Base-by-base conservation (phyloP, 2,329 filamentous ascomycete species). In the Talaromyces marneffei region DNA sequence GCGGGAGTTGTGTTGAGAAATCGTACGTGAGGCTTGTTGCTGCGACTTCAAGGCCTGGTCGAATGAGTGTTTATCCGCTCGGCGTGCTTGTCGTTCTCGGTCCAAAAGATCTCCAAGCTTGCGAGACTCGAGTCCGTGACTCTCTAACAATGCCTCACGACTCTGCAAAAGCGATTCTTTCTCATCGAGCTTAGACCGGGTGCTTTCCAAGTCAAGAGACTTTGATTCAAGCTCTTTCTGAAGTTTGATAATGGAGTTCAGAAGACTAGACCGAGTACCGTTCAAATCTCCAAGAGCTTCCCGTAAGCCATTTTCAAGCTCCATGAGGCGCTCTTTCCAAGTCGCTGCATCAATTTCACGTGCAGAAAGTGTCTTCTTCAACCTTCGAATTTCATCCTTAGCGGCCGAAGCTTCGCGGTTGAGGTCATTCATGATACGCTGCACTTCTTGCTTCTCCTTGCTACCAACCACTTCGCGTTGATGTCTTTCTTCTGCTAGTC, bases 401-500 rank as follows among this genome's bases (percentile, higher is more conserved):
- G 91, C 87, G 29, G 83, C 82, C 4, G 88, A 88, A 25, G 87
- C 85, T 74, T 97, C 92, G 42, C 87, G 83, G 72, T 97, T 97
- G 66, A 97, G 87, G 66, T 97, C 91, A 70, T 95, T 93, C 71
- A 97, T 86, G 65, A 96, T 86, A 74, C 93, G 90, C 77, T 97
- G 92, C 57, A 96, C 90, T 71, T 97, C 93, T 71, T 96, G 90
- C 79, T 97, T 96, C 77, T 96, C 92, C 69, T 90, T 87, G 70
- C 86, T 89, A 52, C 91, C 91, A 59, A 97, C 84, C 54, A 92
- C 85, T 73, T 97, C 93, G 48, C 91, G 85, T 75, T 97, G 93
- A 66, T 89, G 85, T 60, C 92, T 83, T 77, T 97, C 94, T 61
- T 89, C 86, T 23, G 85, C 82, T 25, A 96, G 82, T n/a, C 88